A percentile compares a stretch with the other conserved stretches of the same genome.
These are phyloP conservation scores for Neurospora sp. DNA, from an alignment of 495 filamentous ascomycete species.

Conservation along the genomic window DNA sequence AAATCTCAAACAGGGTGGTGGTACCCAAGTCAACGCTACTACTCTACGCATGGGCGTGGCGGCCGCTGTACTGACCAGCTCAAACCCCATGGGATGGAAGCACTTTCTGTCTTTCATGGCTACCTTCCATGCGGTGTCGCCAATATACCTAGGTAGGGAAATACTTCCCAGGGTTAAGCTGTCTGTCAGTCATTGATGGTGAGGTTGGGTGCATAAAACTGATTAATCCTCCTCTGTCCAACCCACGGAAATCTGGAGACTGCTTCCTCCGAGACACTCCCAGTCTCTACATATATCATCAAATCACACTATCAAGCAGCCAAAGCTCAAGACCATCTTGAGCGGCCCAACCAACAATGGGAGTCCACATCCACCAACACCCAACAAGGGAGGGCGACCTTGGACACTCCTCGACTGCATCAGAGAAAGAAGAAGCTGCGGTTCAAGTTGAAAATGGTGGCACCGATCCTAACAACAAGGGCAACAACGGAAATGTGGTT, in stretches of 20 bases:
- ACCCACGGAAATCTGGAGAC: too few relatives aligned
- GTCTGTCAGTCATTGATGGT: too few relatives aligned
- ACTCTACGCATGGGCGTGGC: neutral
- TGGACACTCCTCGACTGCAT: neutral
- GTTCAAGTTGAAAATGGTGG: neutral
- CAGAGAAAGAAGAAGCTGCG: neutral
- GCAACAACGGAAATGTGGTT: conserved; percentile 42
- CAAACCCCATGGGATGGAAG: neutral
- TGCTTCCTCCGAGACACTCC: too few relatives aligned
- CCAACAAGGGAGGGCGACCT: neutral
- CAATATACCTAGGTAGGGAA: too few relatives aligned
- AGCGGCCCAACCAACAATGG: neutral
- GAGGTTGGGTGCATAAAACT: too few relatives aligned
- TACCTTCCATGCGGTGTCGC: too few relatives aligned
- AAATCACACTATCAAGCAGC: too few relatives aligned
- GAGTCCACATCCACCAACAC: neutral
- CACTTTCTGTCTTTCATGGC: too few relatives aligned
- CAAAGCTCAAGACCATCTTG: neutral
- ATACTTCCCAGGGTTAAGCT: too few relatives aligned
- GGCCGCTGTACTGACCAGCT: neutral
- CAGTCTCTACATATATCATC: too few relatives aligned
- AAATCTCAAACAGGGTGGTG: neutral
- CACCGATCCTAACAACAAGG: conserved; percentile 10
- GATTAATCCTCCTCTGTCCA: too few relatives aligned
- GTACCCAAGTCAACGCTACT: neutral